phyloP scores from a whole-genome alignment of 2,329 filamentous ascomycete species.

The Cordyceps tenuipes region DNA sequence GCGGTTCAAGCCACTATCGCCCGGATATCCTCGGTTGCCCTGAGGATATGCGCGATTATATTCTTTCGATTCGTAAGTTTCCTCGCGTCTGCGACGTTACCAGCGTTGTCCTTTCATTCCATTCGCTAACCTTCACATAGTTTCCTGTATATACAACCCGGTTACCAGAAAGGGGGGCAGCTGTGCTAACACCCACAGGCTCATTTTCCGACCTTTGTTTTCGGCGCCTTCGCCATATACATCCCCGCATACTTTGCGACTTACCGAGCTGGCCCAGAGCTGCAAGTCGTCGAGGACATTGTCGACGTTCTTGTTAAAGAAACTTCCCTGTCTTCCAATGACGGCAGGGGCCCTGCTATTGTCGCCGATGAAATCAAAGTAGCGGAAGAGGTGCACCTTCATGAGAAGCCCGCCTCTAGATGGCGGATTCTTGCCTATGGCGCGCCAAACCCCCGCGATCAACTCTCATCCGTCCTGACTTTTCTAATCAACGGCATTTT shows the following conservation, averaged over 20 bases:
- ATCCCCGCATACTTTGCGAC: conserved; percentile 53
- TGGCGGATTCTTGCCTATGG: conserved; percentile 66
- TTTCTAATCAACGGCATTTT: conserved; percentile 65
- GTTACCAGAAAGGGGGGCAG: neutral
- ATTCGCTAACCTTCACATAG: conserved; percentile 18
- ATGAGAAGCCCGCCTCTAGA: conserved; percentile 46
- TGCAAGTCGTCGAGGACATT: conserved; percentile 52
- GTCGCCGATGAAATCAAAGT: conserved; percentile 48
- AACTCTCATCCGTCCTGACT: conserved; percentile 56
- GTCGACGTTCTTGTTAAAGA: conserved; percentile 48
- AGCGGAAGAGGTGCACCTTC: conserved; percentile 52
- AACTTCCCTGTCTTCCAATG: conserved; percentile 25
- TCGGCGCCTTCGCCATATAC: conserved; percentile 58
- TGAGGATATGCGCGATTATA: conserved; percentile 28
- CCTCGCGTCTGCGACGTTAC: neutral
- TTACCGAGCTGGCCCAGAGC: conserved; percentile 47
- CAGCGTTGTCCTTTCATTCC: neutral
- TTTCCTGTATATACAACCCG: conserved; percentile 28
- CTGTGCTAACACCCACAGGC: conserved; percentile 21
- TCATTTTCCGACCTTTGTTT: conserved; percentile 43
- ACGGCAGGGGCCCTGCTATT: conserved; percentile 26
- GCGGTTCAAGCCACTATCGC: conserved; percentile 24
- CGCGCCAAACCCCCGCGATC: conserved; percentile 62
- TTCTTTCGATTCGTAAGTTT: conserved; percentile 30
- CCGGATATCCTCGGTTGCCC: conserved; percentile 27